phyloP scores from a whole-genome alignment of 73 alveolate genomes.

The Stentor roeselii region DNA sequence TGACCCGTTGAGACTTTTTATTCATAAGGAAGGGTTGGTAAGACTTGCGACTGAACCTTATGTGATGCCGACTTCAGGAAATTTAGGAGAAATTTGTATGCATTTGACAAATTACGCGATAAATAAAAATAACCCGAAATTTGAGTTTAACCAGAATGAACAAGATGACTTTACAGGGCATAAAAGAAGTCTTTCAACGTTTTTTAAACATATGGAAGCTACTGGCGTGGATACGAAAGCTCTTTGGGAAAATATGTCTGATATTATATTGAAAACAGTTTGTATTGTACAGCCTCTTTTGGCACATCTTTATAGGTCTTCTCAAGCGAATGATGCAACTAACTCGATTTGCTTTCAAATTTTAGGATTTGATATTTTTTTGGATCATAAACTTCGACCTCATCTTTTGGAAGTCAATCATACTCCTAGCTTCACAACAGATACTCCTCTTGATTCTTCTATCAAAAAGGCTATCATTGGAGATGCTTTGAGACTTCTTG shows the following conservation, averaged over 20 bases:
- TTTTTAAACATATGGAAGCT: background rate
- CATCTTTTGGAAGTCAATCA: slow-evolving; percentile 44
- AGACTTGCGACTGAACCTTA: slow-evolving; percentile 87
- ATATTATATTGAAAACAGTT: background rate
- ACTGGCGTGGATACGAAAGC: background rate
- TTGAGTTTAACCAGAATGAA: slow-evolving; percentile 44
- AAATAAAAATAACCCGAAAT: slow-evolving; percentile 66
- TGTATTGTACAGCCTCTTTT: background rate
- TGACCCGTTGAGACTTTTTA: slow-evolving; percentile 79
- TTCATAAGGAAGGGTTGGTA: slow-evolving; percentile 95
- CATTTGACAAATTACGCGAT: slow-evolving; percentile 82
- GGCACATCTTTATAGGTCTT: background rate
- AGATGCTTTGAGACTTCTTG: slow-evolving; percentile 40
- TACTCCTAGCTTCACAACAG: slow-evolving; percentile 49
- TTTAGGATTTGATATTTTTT: too few species aligned
- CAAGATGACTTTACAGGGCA: too few species aligned
- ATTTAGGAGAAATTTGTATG: slow-evolving; percentile 58
- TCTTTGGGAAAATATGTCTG: background rate
- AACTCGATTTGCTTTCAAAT: background rate
- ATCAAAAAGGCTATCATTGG: slow-evolving; percentile 36
- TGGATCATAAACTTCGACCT: slow-evolving; percentile 53
- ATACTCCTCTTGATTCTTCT: slow-evolving; percentile 46
- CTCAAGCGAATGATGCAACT: background rate
- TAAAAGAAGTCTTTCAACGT: background rate
- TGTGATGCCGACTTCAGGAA: slow-evolving; percentile 61